Conservation (phyloP, 441 rosid species). For the Erodium texanum region DNA sequence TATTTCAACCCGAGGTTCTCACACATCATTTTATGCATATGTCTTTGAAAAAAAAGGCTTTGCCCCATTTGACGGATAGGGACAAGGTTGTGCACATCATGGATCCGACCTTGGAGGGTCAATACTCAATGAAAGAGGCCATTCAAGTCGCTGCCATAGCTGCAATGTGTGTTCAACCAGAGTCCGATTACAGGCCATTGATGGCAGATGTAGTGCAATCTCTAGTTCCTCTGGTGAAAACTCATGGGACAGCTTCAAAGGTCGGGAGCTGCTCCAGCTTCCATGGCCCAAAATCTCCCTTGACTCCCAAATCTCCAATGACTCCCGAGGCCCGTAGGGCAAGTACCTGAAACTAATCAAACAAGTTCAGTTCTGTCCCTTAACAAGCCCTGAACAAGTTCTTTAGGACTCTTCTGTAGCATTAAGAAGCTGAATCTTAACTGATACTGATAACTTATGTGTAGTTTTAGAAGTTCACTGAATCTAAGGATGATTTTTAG, state of each 20-base stretch:
- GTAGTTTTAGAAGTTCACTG: too few species aligned
- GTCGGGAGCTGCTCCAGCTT: conserved; percentile 41
- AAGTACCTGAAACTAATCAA: background rate
- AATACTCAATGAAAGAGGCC: conserved; percentile 73
- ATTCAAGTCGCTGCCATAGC: conserved; percentile 94
- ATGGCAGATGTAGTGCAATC: conserved; percentile 97
- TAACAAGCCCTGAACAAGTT: too few species aligned
- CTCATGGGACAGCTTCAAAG: conserved; percentile 45
- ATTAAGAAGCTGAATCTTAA: too few species aligned
- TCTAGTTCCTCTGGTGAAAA: conserved; percentile 63
- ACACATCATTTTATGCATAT: background rate
- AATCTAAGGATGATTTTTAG: too few species aligned
- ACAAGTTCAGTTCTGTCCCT: too few species aligned
- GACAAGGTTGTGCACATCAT: conserved; percentile 72
- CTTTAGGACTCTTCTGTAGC: too few species aligned
- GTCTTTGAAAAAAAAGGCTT: conserved; percentile 40
- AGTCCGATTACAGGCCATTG: conserved; percentile 80
- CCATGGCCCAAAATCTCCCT: conserved; percentile 38
- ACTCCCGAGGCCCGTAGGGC: background rate
- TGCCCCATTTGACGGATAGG: conserved; percentile 64
- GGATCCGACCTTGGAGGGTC: conserved; percentile 83
- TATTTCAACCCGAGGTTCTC: too few species aligned
- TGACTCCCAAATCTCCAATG: conserved; percentile 22
- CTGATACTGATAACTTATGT: too few species aligned
- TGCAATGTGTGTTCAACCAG: conserved; percentile 91